Evolutionary conservation across 2,329 filamentous ascomycete species (phyloP).

Genomic region (Talaromyces rugulosus): DNA sequence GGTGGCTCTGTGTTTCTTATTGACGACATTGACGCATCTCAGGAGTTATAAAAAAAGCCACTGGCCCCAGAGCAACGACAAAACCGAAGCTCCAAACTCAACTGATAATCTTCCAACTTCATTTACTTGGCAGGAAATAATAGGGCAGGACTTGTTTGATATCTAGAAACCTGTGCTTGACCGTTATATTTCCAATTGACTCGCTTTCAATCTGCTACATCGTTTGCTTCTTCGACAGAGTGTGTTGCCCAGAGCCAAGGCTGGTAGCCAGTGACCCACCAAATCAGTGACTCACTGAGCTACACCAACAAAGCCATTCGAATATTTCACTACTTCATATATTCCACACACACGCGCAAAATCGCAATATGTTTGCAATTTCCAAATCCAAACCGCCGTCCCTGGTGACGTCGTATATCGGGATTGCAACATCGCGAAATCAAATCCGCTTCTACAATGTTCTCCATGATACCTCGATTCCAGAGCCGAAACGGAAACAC

Average conservation of each 20-base stretch:
- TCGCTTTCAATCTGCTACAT: not conserved
- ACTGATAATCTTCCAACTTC: not conserved
- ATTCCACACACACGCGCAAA: not conserved
- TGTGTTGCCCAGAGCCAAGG: not conserved
- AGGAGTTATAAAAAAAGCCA: not conserved
- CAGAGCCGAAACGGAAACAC: slow-evolving; percentile 82
- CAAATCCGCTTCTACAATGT: slow-evolving; percentile 43
- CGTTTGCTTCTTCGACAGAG: not conserved
- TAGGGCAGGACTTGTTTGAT: not conserved
- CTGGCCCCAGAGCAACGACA: not conserved
- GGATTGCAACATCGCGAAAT: slow-evolving; percentile 28
- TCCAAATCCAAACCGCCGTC: slow-evolving; percentile 20
- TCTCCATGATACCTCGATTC: slow-evolving; percentile 52
- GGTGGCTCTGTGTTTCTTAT: not conserved
- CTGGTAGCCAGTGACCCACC: not conserved
- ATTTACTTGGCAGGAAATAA: not conserved
- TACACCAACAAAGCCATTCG: not conserved
- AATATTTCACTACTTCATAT: not conserved
- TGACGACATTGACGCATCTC: not conserved
- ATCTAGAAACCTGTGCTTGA: not conserved
- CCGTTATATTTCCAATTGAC: not conserved
- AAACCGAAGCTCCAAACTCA: not conserved
- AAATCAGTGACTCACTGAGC: not conserved
- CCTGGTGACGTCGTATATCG: slow-evolving; percentile 29
- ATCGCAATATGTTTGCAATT: slow-evolving; percentile 13